These are phyloP conservation scores for Raffaelea deltoideospora DNA, from an alignment of 2,329 filamentous ascomycete species.

Conservation along the genomic window DNA sequence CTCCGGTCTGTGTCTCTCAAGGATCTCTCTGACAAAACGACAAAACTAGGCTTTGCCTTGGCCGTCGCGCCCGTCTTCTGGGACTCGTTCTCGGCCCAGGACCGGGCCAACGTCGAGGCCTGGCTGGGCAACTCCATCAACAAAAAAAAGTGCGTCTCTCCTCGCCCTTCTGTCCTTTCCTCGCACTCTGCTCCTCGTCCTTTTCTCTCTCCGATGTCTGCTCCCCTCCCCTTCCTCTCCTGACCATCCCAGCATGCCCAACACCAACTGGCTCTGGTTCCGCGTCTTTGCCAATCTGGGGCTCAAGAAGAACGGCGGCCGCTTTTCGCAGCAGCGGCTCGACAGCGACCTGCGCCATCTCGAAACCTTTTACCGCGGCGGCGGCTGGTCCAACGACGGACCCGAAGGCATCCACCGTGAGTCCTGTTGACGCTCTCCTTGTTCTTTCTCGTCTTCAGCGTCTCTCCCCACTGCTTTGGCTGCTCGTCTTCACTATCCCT, in stretches of 20 bases:
- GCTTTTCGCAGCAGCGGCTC: conserved; percentile 53
- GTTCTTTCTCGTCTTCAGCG: neutral
- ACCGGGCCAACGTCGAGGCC: conserved; percentile 49
- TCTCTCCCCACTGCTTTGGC: too few species aligned
- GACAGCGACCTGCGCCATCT: conserved; percentile 64
- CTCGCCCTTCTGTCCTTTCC: neutral
- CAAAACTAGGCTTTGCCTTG: conserved; percentile 53
- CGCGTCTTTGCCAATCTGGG: conserved; percentile 72
- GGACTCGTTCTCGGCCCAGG: conserved; percentile 45
- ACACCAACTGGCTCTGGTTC: conserved; percentile 64
- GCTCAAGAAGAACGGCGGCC: conserved; percentile 57
- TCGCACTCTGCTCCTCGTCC: neutral
- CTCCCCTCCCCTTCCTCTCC: neutral
- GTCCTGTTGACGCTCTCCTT: conserved; percentile 8
- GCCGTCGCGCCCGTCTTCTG: conserved; percentile 54
- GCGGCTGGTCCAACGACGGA: conserved; percentile 71
- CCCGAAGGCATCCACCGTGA: conserved; percentile 57
- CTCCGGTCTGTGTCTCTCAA: too few species aligned
- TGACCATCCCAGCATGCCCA: conserved; percentile 44
- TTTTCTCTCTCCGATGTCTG: neutral
- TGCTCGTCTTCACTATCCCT: too few species aligned
- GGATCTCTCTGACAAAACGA: too few species aligned
- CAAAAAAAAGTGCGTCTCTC: conserved; percentile 43
- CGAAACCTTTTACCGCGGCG: conserved; percentile 68
- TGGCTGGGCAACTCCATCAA: conserved; percentile 67